Evolutionary conservation across 2,329 filamentous ascomycete species (phyloP), one percentile per base, ranked within the genome.

Genomic region (Erysiphe pulchra): DNA sequence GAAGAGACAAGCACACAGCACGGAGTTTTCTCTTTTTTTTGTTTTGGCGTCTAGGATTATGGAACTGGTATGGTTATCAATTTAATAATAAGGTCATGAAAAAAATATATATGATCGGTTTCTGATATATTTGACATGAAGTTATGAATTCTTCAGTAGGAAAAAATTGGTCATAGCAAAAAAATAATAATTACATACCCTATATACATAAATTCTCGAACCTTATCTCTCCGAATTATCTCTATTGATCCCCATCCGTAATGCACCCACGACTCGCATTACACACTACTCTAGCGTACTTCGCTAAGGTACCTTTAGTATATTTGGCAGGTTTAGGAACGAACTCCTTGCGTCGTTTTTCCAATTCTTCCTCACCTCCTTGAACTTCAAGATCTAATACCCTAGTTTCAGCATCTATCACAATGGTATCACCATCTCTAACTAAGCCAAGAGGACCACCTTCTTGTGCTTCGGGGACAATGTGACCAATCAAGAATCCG

Each of bases 401-500:
- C 41, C 66, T 63, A 34, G 61, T 64, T 53, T 74, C 71, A 0
- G 71, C 69, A 59, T 75, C 70, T 51, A 75, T 75, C n/a, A 65
- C 62, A 50, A 75, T 70, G 45, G 64, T 65, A 53, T 75, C 71
- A 3, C 71, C 71, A 53, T 75, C 69, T 45, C 63, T 56, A 1
- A 74, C 70, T 37, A 75, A 60, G 12, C 66, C 71, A 48, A 75
- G 72, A 0, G 71, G 71, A 2, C 71, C 71, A 41, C 71, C 71
- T 46, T 66, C 68, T 53, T 73, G 70, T 1, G 71, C 71, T 57
- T 75, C 71, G 2, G 71, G 71, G 12, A 72, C 70, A 50, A 75
- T 71, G 52, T 75, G 71, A 6, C 71, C 71, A 53, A 75, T 74
- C 50, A 75, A 57, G 61, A 75, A 75, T 11, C 71, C 71, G 60